Conservation (phyloP, 441 rosid species). For the Adansonia madagascariensis region DNA sequence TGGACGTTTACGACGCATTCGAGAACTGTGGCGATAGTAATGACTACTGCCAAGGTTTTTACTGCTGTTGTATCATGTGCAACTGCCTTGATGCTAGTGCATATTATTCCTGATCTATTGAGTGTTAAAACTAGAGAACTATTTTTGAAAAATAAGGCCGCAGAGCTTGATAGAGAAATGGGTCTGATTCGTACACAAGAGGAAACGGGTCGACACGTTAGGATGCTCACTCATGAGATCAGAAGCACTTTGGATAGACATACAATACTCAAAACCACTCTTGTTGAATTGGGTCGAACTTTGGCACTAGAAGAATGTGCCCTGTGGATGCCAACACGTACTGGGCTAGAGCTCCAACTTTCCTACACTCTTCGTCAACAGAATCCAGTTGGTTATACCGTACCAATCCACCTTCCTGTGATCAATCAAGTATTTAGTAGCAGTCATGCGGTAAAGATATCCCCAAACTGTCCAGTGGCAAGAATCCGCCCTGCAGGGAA, state of each 20-base stretch:
- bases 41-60: slow-evolving; percentile 76
- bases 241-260: slow-evolving; percentile 94
- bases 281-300: slow-evolving; percentile 90
- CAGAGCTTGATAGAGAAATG: slow-evolving; percentile 95
- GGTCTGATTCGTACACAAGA: slow-evolving; percentile 95
- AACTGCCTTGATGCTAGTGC: slow-evolving; percentile 98
- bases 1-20: slow-evolving; percentile 85
- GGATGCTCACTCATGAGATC: slow-evolving; percentile 97
- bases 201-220: slow-evolving; percentile 93
- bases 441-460: slow-evolving; percentile 75
- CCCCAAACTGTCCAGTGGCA: slow-evolving; percentile 90
- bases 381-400: slow-evolving; percentile 86
- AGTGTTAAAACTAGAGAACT: slow-evolving; percentile 93
- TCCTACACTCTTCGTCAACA: slow-evolving; percentile 90
- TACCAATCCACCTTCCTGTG: slow-evolving; percentile 93
- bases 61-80: slow-evolving; percentile 93
- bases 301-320: slow-evolving; percentile 94
- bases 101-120: slow-evolving; percentile 88
- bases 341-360: slow-evolving; percentile 95
- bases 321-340: slow-evolving; percentile 98
- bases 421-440: slow-evolving; percentile 83
- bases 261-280: slow-evolving; percentile 89
- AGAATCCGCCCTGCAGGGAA: slow-evolving; percentile 85
- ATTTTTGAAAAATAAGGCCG: slow-evolving; percentile 92
- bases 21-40: slow-evolving; percentile 78